A percentile compares a stretch with the other conserved stretches of the same genome.
Evolutionary conservation across 805 yeast species (phyloP).

Genomic region (Lachancea kluyveri): DNA sequence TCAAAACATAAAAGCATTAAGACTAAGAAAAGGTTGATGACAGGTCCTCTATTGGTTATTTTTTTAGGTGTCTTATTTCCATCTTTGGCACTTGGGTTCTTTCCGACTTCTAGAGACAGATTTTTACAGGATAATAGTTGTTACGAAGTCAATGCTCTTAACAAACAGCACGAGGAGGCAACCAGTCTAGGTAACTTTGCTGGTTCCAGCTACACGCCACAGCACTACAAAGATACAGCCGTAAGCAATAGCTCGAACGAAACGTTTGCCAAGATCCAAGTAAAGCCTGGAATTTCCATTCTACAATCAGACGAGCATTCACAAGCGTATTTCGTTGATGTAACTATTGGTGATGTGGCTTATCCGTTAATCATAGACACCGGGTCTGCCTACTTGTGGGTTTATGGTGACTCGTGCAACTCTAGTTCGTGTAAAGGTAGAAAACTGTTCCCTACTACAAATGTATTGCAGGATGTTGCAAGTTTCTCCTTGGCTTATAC

Average conservation of each 20-base stretch:
- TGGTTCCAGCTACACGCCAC: too few species aligned
- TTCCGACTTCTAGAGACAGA: constrained; percentile 3
- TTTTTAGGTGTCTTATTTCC: too few species aligned
- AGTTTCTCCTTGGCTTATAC: constrained; percentile 47
- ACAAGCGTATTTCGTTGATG: constrained; percentile 36
- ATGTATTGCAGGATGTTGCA: constrained; percentile 15
- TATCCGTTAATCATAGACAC: constrained; percentile 57
- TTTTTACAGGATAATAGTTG: neutral
- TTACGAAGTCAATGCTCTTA: constrained; percentile 2
- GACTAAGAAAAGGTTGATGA: too few species aligned
- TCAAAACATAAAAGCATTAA: too few species aligned
- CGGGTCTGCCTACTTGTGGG: constrained; percentile 61
- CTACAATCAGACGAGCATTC: constrained; percentile 23
- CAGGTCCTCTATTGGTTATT: too few species aligned
- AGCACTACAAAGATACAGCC: too few species aligned
- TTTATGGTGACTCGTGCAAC: constrained; percentile 47
- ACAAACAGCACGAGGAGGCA: too few species aligned
- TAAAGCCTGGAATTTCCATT: constrained; percentile 25
- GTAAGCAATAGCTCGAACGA: too few species aligned
- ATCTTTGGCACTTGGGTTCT: too few species aligned
- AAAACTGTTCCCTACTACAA: constrained; percentile 26
- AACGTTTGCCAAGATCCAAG: too few species aligned
- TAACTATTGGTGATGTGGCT: constrained; percentile 35
- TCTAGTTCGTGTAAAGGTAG: constrained; percentile 37
- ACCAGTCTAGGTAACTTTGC: too few species aligned